Base-by-base conservation (phyloP, 306 rosid species). In the Quercus berberidifolia region DNA sequence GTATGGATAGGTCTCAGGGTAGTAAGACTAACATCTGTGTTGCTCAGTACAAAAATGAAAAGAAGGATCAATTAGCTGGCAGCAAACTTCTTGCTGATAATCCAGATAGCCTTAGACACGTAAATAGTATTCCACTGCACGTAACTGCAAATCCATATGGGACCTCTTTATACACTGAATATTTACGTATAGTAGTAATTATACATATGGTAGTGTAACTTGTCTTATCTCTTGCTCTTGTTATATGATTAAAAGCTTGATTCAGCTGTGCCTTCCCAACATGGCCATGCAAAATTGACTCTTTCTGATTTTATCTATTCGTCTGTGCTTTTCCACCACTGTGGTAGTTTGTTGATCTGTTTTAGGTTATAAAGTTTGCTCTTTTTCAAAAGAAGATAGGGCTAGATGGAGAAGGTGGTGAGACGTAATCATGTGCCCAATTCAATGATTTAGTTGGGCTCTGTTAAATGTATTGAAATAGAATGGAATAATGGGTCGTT, bases 111-210 rank as follows among this genome's bases (percentile, higher is more conserved):
- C 80, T 79, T 30, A 56, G 76, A 76, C 82, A 69, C 0, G 74
- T 82, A 23, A 81, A 49, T 55, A 74, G 74, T 57, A 64, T 76
- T 65, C 88, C 86, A 30, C 77, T 63, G 25, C 69, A 78, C 83
- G 74, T 89, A 69, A 85, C 86, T 75, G 74, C 85, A 69, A 83
- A 82, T 79, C 78, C 87, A 67, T 57, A 62, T 59, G 74, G 80
- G 57, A 83, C 46, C 75, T 76, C 86, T 74, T 75, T 72, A 35
- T 72, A 78, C 68, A 78, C 55, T 75, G 80, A 79, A 28, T 60
- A 81, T 58, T 73, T 79, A 46, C 80, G 38, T 23, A 72, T 73
- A 60, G 68, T 1, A 6, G 68, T 60, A 60, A 23, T 25, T 13
- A 23, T 26, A 12, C 19, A 25, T 25, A 62, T 26, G 13, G 35